phyloP scores from a whole-genome alignment of 2,329 filamentous ascomycete genomes.

The Claviceps citrina region DNA sequence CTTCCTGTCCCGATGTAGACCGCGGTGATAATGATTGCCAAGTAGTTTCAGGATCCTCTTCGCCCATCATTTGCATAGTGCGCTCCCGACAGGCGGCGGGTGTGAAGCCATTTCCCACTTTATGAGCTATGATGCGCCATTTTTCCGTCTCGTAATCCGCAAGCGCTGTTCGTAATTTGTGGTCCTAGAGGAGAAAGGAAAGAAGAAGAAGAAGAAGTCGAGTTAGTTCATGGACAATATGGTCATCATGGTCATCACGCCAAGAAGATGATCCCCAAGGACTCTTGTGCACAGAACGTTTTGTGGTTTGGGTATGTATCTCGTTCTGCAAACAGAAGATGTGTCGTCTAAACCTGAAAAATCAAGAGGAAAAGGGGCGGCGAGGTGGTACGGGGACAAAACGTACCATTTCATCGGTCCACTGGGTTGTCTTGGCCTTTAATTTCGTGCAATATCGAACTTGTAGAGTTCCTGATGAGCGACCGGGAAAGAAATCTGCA shows the following conservation, averaged over 20 bases:
- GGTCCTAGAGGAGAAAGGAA: conserved; percentile 37
- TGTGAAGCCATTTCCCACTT: conserved; percentile 80
- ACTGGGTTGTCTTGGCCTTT: conserved; percentile 83
- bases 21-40: conserved; percentile 42
- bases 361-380: neutral
- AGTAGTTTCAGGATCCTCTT: conserved; percentile 27
- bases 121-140: conserved; percentile 82
- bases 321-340: neutral
- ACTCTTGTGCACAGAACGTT: no score
- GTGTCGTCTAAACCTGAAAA: no score
- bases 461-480: conserved; percentile 79
- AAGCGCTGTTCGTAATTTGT: conserved; percentile 60
- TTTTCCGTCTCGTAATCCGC: conserved; percentile 82
- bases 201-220: neutral
- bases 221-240: neutral
- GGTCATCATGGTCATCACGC: no score
- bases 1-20: conserved; percentile 12
- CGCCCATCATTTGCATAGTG: conserved; percentile 44
- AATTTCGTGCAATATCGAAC: conserved; percentile 91
- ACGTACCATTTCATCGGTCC: conserved; percentile 83
- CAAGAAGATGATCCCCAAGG: no score
- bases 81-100: conserved; percentile 76
- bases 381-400: neutral
- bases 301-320: neutral
- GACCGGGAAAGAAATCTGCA: conserved; percentile 83